Conservation (phyloP, 108 stramenopile genomes). For the Pelagomonas calceolata region DNA sequence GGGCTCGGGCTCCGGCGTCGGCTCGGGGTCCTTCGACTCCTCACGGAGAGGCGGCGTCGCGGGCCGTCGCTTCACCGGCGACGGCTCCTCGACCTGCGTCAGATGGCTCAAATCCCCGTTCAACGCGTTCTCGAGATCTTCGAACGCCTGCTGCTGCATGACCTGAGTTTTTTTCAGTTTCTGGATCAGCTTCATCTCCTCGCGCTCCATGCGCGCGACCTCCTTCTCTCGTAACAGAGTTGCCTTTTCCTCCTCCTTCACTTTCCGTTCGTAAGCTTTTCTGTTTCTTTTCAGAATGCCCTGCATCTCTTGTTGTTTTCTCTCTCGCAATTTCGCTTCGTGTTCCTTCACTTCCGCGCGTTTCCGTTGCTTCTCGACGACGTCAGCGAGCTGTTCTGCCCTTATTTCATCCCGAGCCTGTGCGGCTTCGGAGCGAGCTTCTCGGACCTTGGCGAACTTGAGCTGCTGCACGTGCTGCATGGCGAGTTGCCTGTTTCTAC, state of each 20-base stretch:
- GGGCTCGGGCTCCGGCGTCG: too few species aligned
- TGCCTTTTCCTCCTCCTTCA: slow-evolving; percentile 1
- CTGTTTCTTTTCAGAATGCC: neutral
- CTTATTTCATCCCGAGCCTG: neutral
- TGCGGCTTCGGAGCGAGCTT: neutral
- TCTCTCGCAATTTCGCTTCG: neutral
- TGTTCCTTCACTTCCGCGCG: slow-evolving; percentile 1
- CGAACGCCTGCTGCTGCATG: slow-evolving; percentile 17
- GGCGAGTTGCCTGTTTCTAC: neutral
- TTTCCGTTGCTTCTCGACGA: slow-evolving; percentile 2
- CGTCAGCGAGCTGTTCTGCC: neutral
- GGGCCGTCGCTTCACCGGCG: too few species aligned
- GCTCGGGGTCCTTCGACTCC: too few species aligned
- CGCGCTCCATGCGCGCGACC: slow-evolving; percentile 12
- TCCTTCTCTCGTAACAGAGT: neutral
- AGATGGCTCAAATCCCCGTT: neutral
- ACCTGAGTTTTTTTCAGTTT: slow-evolving; percentile 18
- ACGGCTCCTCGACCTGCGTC: too few species aligned
- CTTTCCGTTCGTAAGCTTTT: slow-evolving; percentile 4
- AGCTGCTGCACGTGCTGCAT: neutral
- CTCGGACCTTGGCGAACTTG: neutral
- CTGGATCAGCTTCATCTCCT: slow-evolving; percentile 14
- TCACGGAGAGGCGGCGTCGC: too few species aligned
- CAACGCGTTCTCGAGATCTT: slow-evolving; percentile 12
- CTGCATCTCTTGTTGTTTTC: neutral